Evolutionary conservation across 1,284 basidiomycete genomes (phyloP).

Genomic region (Tilletia indica): DNA sequence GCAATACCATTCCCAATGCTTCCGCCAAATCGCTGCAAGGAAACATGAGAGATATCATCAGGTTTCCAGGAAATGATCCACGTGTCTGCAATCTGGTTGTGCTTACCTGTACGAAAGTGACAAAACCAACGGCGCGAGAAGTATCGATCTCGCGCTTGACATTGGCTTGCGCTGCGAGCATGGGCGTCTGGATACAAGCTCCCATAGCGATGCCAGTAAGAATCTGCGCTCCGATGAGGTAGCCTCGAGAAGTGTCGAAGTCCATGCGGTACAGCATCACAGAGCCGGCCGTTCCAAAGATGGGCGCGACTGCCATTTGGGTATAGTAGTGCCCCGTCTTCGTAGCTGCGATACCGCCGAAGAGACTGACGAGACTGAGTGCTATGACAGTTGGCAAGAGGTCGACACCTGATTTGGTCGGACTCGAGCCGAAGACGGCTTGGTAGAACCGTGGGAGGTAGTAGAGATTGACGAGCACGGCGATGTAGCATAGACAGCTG

Average conservation of each 20-base stretch:
- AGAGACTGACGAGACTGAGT: neutral
- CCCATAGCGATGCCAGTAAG: neutral
- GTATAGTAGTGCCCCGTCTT: slow-evolving; percentile 3
- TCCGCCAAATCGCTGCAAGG: neutral
- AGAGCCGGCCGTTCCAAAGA: neutral
- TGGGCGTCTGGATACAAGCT: slow-evolving; percentile 4
- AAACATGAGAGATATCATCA: no score
- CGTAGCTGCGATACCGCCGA: neutral
- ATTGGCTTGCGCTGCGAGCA: slow-evolving; percentile 2
- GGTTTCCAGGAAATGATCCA: no score
- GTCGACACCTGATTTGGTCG: neutral
- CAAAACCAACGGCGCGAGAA: neutral
- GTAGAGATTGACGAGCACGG: neutral
- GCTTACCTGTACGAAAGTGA: neutral
- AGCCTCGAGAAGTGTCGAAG: neutral
- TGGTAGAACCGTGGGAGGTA: neutral
- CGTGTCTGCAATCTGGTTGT: no score
- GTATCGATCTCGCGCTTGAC: neutral
- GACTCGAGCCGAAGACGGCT: neutral
- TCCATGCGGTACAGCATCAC: neutral
- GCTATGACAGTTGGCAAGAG: neutral
- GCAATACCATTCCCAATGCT: slow-evolving; percentile 5
- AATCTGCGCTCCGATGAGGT: slow-evolving; percentile 2
- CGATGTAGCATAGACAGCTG: neutral
- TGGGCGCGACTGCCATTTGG: neutral